phyloP scores from a whole-genome alignment of 2,329 filamentous ascomycete species.

The Aspergillus sp. region DNA sequence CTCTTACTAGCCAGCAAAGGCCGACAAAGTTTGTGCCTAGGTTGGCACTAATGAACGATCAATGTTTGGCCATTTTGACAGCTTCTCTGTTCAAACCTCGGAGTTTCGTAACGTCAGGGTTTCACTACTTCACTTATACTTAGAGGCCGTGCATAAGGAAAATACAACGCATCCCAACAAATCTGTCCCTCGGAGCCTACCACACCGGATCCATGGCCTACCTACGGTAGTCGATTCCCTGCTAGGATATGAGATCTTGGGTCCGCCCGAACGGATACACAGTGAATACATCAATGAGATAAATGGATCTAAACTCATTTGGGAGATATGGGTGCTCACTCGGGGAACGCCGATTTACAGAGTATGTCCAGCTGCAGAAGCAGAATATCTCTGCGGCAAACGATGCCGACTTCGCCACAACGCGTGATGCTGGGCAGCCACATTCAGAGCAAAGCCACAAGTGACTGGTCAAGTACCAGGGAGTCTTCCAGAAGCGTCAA shows the following conservation, averaged over 20 bases:
- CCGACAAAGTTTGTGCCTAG: slow-evolving; percentile 1
- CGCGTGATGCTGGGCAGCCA: neutral
- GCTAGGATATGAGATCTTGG: neutral
- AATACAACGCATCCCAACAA: neutral
- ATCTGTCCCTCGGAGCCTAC: neutral
- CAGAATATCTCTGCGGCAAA: neutral
- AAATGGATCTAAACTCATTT: neutral
- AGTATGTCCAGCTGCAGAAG: neutral
- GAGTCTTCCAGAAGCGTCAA: slow-evolving; percentile 7
- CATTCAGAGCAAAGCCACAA: neutral
- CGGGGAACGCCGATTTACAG: neutral
- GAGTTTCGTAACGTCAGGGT: neutral
- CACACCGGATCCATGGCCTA: neutral
- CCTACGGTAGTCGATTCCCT: neutral
- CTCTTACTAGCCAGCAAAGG: neutral
- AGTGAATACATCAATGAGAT: neutral
- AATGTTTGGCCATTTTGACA: slow-evolving; percentile 7
- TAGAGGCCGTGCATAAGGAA: neutral
- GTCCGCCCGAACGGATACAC: neutral
- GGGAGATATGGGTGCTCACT: neutral
- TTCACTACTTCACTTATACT: neutral
- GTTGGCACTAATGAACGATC: slow-evolving; percentile 2
- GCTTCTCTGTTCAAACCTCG: slow-evolving; percentile 1
- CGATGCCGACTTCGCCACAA: neutral
- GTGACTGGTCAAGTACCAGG: slow-evolving; percentile 1